A percentile compares a stretch with the other conserved stretches of the same genome.
phyloP scores from a whole-genome alignment of 495 filamentous ascomycete species.

The Jackrogersella multiformis region DNA sequence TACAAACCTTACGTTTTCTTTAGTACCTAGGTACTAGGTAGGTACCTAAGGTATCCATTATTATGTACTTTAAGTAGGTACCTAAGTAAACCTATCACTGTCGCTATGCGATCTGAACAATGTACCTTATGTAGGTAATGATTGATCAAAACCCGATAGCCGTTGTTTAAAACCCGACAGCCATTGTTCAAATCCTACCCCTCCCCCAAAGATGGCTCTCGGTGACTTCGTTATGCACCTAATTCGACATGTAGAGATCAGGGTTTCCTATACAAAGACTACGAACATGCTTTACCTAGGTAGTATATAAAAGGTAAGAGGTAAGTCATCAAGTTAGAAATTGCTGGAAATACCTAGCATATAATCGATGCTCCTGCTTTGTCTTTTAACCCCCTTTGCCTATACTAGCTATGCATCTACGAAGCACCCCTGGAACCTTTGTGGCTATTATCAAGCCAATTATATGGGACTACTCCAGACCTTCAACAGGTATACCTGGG shows the following conservation, averaged over 20 bases:
- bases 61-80: not conserved
- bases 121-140: not conserved
- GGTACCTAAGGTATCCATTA: too few relatives aligned
- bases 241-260: too few relatives aligned
- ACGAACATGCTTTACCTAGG: not conserved
- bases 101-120: not conserved
- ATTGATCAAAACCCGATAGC: not conserved
- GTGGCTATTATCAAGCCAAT: not conserved
- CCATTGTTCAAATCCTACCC: not conserved
- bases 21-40: too few relatives aligned
- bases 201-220: not conserved
- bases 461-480: not conserved
- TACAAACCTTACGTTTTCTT: too few relatives aligned
- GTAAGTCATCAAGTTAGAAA: not conserved
- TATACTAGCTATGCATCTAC: too few relatives aligned
- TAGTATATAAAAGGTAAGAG: not conserved
- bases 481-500: not conserved
- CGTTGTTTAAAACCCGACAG: not conserved
- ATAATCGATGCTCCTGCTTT: not conserved
- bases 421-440: slow-evolving; percentile 2
- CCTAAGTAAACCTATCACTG: not conserved
- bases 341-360: not conserved
- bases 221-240: not conserved
- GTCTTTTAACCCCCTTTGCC: not conserved
- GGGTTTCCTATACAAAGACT: too few relatives aligned